Evolutionary conservation across 176 grass and related monocot genomes (phyloP).

Genomic region (Rhynchospora breviuscula): DNA sequence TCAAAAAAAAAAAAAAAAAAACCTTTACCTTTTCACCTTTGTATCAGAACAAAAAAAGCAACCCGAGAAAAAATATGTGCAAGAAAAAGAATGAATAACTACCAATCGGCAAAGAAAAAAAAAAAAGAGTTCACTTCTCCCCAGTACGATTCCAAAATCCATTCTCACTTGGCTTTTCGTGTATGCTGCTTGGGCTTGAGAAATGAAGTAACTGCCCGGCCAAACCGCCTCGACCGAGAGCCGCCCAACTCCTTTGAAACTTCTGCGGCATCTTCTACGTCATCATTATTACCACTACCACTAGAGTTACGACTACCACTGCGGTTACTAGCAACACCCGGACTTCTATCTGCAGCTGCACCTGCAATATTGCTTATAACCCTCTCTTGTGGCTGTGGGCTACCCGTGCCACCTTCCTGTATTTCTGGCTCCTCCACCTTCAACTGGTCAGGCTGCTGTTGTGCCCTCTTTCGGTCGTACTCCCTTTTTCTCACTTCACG

Average conservation of each 20-base stretch:
- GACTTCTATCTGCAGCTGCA: not conserved
- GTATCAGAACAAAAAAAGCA: not conserved
- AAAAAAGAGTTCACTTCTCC: not conserved
- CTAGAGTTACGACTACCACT: not conserved
- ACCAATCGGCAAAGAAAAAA: not conserved
- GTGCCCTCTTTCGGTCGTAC: constrained; percentile 17
- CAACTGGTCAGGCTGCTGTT: constrained; percentile 35
- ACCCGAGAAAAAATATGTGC: constrained; percentile 9
- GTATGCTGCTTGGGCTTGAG: constrained; percentile 28
- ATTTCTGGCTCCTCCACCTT: not conserved
- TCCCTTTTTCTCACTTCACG: constrained; percentile 64
- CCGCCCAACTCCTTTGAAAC: constrained; percentile 21
- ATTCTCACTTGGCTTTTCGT: not conserved
- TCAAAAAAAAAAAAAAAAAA: not conserved
- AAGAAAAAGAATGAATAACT: constrained; percentile 13
- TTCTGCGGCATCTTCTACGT: constrained; percentile 19
- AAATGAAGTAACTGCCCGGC: constrained; percentile 33
- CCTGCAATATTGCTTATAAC: constrained; percentile 6
- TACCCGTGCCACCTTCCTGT: not conserved
- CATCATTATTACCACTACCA: not conserved
- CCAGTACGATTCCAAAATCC: not conserved
- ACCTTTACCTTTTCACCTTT: not conserved
- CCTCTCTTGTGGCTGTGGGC: not conserved
- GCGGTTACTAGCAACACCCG: not conserved
- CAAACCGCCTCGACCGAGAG: constrained; percentile 41